phyloP scores from a whole-genome alignment of 192 early-diverging fungal species.

The Phycomyces blakesleeanus region DNA sequence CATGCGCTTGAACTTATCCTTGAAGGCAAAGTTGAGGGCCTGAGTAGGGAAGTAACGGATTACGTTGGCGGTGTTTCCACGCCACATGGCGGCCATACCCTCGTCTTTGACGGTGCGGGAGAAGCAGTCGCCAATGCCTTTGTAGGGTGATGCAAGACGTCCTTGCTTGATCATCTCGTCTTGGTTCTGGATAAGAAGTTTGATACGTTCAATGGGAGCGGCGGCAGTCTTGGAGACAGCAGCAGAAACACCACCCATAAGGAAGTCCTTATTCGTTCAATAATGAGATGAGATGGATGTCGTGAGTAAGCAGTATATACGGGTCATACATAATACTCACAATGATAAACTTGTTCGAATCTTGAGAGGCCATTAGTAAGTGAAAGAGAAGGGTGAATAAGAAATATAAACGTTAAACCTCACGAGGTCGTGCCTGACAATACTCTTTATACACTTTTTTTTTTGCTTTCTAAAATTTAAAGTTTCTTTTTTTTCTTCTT shows the following conservation, averaged over 20 bases:
- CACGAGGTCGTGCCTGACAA: no score
- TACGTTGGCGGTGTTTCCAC: conserved; percentile 92
- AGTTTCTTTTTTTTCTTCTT: no score
- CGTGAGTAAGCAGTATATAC: neutral
- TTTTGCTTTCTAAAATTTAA: no score
- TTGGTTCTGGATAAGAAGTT: conserved; percentile 91
- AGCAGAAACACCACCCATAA: conserved; percentile 91
- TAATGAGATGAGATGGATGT: no score
- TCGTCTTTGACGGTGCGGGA: conserved; percentile 80
- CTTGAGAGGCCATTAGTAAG: conserved; percentile 20
- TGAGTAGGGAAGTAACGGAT: conserved; percentile 99
- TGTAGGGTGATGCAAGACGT: conserved; percentile 74
- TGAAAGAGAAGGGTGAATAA: conserved; percentile 12
- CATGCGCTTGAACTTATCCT: conserved; percentile 93
- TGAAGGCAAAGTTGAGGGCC: conserved; percentile 96
- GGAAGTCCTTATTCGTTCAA: conserved; percentile 53
- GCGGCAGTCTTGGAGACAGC: conserved; percentile 98
- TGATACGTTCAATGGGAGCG: conserved; percentile 96
- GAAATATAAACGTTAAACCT: no score
- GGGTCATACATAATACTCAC: conserved; percentile 28
- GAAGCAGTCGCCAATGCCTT: conserved; percentile 92
- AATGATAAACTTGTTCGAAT: conserved; percentile 32
- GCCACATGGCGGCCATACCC: conserved; percentile 72
- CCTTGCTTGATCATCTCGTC: conserved; percentile 77
- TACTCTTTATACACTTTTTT: no score